These are phyloP conservation scores for Casuarina glauca DNA, from an alignment of 306 rosid species.

Conservation along the genomic window DNA sequence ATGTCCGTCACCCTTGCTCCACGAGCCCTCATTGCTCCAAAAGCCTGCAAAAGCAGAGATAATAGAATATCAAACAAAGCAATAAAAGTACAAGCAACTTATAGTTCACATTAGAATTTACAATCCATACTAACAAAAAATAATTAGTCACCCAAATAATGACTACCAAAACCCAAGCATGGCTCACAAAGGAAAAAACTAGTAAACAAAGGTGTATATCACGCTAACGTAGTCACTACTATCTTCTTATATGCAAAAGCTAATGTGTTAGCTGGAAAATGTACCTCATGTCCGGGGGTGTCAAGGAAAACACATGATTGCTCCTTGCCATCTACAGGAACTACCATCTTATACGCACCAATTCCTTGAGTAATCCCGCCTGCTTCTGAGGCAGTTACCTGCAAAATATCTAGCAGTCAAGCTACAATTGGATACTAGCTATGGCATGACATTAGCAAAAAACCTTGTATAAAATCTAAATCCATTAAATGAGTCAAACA, in stretches of 20 bases:
- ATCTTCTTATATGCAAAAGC: not conserved
- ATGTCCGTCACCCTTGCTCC: conserved; percentile 98
- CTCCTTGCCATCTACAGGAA: conserved; percentile 79
- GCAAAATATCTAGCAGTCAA: conserved; percentile 38
- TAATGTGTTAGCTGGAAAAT: conserved; percentile 6
- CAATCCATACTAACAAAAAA: conserved; percentile 20
- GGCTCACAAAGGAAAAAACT: conserved; percentile 16
- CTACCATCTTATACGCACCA: conserved; percentile 88
- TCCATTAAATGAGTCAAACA: not conserved
- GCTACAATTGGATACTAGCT: conserved; percentile 19
- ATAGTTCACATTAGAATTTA: conserved; percentile 22
- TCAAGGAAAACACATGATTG: conserved; percentile 93
- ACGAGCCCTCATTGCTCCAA: conserved; percentile 99
- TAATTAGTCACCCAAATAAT: conserved; percentile 10
- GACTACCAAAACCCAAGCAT: conserved; percentile 20
- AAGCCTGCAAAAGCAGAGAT: conserved; percentile 65
- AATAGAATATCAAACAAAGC: conserved; percentile 37
- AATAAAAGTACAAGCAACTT: conserved; percentile 27
- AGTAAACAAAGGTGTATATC: conserved; percentile 15
- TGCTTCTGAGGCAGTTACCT: conserved; percentile 99
- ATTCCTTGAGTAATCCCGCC: conserved; percentile 99
- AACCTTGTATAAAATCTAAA: not conserved
- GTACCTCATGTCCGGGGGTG: conserved; percentile 99
- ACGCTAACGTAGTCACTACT: too few species aligned
- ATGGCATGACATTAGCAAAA: conserved; percentile 14